Evolutionary conservation across 257 asterid species (phyloP).

Genomic region (Solanum tarapatanum): DNA sequence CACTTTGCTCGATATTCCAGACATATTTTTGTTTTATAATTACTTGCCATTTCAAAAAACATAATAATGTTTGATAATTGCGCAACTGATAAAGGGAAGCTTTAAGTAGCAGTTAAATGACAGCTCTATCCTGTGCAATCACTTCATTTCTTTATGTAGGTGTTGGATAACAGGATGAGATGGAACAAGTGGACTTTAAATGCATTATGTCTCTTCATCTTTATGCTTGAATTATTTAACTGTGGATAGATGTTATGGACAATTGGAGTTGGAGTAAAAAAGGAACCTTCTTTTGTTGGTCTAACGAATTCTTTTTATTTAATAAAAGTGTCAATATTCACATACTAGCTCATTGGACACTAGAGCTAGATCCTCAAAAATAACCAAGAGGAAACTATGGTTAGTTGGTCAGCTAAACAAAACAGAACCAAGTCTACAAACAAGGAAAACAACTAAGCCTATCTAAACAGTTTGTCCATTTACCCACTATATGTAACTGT

Average conservation of each 20-base stretch:
- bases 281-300: not conserved
- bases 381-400: not conserved
- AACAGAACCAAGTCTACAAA: not conserved
- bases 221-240: not conserved
- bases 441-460: not conserved
- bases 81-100: not conserved
- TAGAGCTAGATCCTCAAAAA: not conserved
- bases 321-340: not conserved
- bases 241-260: not conserved
- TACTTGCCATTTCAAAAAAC: not conserved
- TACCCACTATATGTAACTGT: not conserved
- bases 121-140: not conserved
- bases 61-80: not conserved
- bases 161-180: not conserved
- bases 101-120: not conserved
- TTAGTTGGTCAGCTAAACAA: not conserved
- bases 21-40: not conserved
- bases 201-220: not conserved
- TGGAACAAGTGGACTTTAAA: not conserved
- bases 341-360: not conserved
- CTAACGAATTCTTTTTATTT: not conserved
- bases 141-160: not conserved
- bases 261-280: not conserved
- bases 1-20: not conserved
- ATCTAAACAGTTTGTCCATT: not conserved